Percentiles rank a stretch among this genome's conserved stretches.
These are phyloP conservation scores for Eurotiales sp. DNA, from an alignment of 2,329 filamentous ascomycete genomes.

Conservation along the genomic window DNA sequence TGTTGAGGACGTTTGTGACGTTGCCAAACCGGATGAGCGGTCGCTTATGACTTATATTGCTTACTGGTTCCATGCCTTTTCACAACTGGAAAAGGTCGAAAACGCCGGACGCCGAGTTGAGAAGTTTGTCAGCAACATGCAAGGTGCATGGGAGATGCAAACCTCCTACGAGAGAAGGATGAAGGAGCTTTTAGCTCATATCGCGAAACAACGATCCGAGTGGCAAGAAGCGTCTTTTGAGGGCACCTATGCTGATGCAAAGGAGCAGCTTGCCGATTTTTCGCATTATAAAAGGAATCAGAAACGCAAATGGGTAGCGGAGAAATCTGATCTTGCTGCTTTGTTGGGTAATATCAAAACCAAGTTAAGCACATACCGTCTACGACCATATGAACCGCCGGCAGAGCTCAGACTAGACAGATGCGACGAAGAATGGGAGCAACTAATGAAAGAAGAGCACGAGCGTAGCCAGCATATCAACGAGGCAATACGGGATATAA, in stretches of 20 bases:
- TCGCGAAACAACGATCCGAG: slow-evolving; percentile 66
- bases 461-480: slow-evolving; percentile 90
- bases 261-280: slow-evolving; percentile 77
- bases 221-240: slow-evolving; percentile 83
- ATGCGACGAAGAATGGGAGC: slow-evolving; percentile 77
- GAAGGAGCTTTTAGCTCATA: slow-evolving; percentile 71
- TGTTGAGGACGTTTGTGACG: slow-evolving; percentile 96
- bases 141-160: slow-evolving; percentile 99
- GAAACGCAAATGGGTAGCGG: slow-evolving; percentile 94
- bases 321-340: slow-evolving; percentile 93
- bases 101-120: slow-evolving; percentile 94
- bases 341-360: slow-evolving; percentile 98
- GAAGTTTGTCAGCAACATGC: slow-evolving; percentile 98
- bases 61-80: slow-evolving; percentile 99
- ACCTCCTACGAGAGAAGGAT: slow-evolving; percentile 91
- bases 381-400: slow-evolving; percentile 88
- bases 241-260: slow-evolving; percentile 89
- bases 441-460: slow-evolving; percentile 78
- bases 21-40: slow-evolving; percentile 90
- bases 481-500: slow-evolving; percentile 97
- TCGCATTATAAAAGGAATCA: slow-evolving; percentile 83
- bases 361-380: slow-evolving; percentile 89
- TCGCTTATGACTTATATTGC: slow-evolving; percentile 99
- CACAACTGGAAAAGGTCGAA: slow-evolving; percentile 97
- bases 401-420: slow-evolving; percentile 75